Base-by-base conservation (phyloP, 345 rosid species). In the Eucalyptus cloeziana region DNA sequence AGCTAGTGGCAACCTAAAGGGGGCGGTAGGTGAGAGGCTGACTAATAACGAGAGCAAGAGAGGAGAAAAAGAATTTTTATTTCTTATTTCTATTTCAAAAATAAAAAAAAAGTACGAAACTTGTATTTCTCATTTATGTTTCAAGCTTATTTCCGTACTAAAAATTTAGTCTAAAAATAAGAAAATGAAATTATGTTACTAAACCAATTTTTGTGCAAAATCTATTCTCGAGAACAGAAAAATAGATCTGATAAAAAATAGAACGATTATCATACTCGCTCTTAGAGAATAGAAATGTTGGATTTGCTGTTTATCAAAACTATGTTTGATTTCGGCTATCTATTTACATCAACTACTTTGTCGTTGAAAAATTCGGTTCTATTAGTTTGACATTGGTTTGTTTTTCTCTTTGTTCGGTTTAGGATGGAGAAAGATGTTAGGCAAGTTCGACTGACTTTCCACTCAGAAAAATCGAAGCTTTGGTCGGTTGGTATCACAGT, bases 181-280 rank as follows among this genome's bases (percentile, higher is more conserved):
- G 58, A 52, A 52, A 52, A 3, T 52, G 10, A 52, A 52, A 21
- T 52, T 19, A 52, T 2, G 10, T 52, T 21, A 52, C 58, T 7
- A 8, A 52, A 52, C 5, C 10, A 52, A 52, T 19, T 52, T 52
- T 0, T 19, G 9, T 52, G 10, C 25, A 52, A 52, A 52, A 52
- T 21, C 0, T 52, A 0, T 52, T 52, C 10, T 56, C 0, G 1
- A 56, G 6, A 24, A 5, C 2, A 9, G 5, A 56, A 56, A 56
- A 56, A 56, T 56, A 24, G 30, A 56, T 22, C 0, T 56, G 30
- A 56, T 22, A 19, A 54, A 7, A 56, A 56, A 56, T 9, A 56
- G 1, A 24, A 24, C 1, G 0, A 56, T 24, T 56, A 24, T 25
- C 30, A 10, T 22, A 25, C 13, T 0, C 0, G 0, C 13, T 56